phyloP scores from a whole-genome alignment of 1,284 basidiomycete genomes.

The Apiotrichum sp. region DNA sequence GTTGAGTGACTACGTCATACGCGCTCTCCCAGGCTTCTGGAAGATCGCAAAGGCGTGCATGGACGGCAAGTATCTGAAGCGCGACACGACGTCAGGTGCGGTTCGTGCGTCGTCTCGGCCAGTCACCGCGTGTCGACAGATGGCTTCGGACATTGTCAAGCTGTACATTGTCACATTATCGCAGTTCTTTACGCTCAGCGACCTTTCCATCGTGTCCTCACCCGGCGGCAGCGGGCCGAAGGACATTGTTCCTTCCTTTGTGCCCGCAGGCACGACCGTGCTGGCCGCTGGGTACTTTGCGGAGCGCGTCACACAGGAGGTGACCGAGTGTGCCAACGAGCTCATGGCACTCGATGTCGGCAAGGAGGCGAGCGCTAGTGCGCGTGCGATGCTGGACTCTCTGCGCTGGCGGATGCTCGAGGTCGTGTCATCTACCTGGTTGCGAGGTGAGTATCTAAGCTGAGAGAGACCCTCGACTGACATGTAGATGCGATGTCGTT shows the following conservation, averaged over 20 bases:
- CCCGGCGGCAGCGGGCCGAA: constrained; percentile 16
- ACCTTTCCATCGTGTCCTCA: constrained; percentile 57
- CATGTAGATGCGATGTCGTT: constrained; percentile 69
- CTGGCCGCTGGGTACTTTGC: constrained; percentile 78
- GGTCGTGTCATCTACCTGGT: constrained; percentile 71
- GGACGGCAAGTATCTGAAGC: constrained; percentile 80
- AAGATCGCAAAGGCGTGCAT: constrained; percentile 82
- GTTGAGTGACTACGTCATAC: constrained; percentile 51
- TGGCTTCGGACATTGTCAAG: constrained; percentile 86
- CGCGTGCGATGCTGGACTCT: constrained; percentile 72
- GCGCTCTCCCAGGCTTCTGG: constrained; percentile 85
- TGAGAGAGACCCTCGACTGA: background rate
- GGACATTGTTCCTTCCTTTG: constrained; percentile 53
- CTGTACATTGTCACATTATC: constrained; percentile 80
- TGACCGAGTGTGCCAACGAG: constrained; percentile 80
- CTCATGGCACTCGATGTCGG: constrained; percentile 74
- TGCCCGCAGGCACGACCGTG: constrained; percentile 72
- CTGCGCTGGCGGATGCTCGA: constrained; percentile 84
- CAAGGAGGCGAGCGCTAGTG: constrained; percentile 60
- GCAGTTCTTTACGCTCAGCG: constrained; percentile 82
- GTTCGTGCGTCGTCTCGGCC: constrained; percentile 52
- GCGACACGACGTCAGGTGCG: constrained; percentile 27
- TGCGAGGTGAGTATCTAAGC: constrained; percentile 47
- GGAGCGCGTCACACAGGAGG: constrained; percentile 69
- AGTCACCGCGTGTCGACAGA: constrained; percentile 74